A percentile compares a stretch with the other conserved stretches of the same genome.
Evolutionary conservation across 495 filamentous ascomycete species (phyloP).

Genomic region (Daldinia grandis): DNA sequence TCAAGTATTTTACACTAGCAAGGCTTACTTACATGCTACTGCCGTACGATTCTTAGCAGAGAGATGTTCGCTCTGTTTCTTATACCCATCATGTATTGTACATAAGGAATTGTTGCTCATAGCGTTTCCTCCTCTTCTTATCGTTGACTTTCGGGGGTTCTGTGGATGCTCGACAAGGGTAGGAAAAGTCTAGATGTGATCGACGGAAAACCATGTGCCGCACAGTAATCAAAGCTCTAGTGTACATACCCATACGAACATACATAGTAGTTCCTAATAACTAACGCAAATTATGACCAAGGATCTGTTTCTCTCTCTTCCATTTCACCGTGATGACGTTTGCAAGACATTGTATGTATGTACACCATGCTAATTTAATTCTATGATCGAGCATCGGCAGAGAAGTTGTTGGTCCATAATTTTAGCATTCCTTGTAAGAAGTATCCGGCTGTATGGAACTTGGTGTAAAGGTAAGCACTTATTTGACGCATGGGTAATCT

Average conservation of each 20-base stretch:
- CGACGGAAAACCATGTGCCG: conserved; percentile 37
- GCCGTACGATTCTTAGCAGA: neutral
- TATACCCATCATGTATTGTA: neutral
- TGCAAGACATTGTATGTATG: neutral
- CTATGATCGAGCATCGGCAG: conserved; percentile 6
- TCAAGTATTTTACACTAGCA: neutral
- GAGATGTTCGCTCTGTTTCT: neutral
- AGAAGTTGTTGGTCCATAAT: conserved; percentile 6
- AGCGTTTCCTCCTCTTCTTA: neutral
- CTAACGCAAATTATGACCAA: conserved; percentile 32
- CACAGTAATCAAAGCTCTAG: conserved; percentile 25
- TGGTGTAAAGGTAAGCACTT: neutral
- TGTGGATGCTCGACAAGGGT: conserved; percentile 19
- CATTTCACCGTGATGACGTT: conserved; percentile 29
- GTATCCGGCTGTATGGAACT: neutral
- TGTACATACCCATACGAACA: neutral
- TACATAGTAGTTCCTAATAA: neutral
- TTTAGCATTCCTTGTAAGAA: conserved; percentile 1
- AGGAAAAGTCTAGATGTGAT: conserved; percentile 35
- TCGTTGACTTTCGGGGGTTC: neutral
- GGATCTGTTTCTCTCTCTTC: conserved; percentile 12
- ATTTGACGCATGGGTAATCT: neutral
- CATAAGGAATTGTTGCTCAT: neutral
- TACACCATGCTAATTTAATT: neutral
- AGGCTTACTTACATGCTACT: neutral